These are phyloP conservation scores for Candida tibetensis DNA, from an alignment of 805 yeast genomes.

Conservation along the genomic window DNA sequence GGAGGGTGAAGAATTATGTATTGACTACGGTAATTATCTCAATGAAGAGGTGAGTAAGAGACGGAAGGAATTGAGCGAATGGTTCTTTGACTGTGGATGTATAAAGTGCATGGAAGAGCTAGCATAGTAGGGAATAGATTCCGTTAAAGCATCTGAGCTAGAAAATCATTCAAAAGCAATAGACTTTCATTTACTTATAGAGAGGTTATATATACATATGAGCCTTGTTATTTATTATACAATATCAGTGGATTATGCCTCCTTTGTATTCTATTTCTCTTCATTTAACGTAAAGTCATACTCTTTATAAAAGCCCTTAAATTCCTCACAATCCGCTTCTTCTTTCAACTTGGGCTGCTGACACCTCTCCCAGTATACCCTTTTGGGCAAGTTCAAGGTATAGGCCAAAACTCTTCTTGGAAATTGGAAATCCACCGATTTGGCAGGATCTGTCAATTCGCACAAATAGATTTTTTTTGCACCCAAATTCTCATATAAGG, in stretches of 20 bases:
- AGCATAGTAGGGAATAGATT: no score
- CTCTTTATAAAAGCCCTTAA: conserved; percentile 52
- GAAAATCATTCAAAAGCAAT: neutral
- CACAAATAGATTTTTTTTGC: conserved; percentile 18
- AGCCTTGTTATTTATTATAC: no score
- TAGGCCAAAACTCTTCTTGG: conserved; percentile 78
- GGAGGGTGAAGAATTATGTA: conserved; percentile 51
- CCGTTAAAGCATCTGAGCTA: no score
- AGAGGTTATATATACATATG: neutral
- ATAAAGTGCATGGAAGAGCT: conserved; percentile 37
- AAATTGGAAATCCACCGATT: conserved; percentile 70
- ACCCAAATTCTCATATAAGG: conserved; percentile 20
- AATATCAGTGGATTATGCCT: no score
- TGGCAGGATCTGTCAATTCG: conserved; percentile 21
- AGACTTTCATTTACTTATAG: neutral
- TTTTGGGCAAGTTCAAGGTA: conserved; percentile 55
- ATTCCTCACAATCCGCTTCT: conserved; percentile 55
- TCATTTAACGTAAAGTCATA: conserved; percentile 52
- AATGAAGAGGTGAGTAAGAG: conserved; percentile 42
- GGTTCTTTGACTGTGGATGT: conserved; percentile 63
- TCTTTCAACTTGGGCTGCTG: conserved; percentile 63
- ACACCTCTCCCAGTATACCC: conserved; percentile 78
- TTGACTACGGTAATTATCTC: conserved; percentile 55
- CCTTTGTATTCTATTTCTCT: no score
- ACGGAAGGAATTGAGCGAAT: conserved; percentile 41